These are phyloP conservation scores for Mariannaea elegans DNA, from an alignment of 2,329 filamentous ascomycete species.

Conservation along the genomic window DNA sequence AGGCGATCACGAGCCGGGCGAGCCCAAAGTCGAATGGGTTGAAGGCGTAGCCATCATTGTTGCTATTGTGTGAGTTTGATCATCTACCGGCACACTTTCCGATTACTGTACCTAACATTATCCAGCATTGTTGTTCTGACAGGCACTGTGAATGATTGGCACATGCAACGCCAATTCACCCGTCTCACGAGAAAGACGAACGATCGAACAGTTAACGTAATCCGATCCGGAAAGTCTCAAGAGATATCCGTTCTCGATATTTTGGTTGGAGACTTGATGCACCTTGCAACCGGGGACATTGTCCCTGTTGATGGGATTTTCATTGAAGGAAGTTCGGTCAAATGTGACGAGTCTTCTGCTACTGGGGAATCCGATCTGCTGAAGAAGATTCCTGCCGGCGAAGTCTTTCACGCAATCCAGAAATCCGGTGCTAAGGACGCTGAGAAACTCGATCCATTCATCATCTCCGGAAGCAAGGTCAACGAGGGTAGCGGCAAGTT, in stretches of 20 bases:
- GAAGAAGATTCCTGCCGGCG: constrained; percentile 69
- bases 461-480: constrained; percentile 65
- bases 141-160: constrained; percentile 72
- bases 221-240: constrained; percentile 71
- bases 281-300: constrained; percentile 74
- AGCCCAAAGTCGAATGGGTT: constrained; percentile 71
- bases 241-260: constrained; percentile 73
- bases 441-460: constrained; percentile 70
- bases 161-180: constrained; percentile 73
- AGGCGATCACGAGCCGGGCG: constrained; percentile 51
- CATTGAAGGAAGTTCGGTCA: constrained; percentile 60
- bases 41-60: constrained; percentile 74
- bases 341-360: constrained; percentile 78
- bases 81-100: constrained; percentile 46
- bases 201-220: constrained; percentile 71
- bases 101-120: constrained; percentile 7
- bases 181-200: constrained; percentile 70
- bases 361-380: constrained; percentile 79
- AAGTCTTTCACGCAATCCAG: constrained; percentile 64
- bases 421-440: constrained; percentile 51
- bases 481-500: constrained; percentile 63
- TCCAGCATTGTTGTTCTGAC: constrained; percentile 66
- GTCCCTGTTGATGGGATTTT: constrained; percentile 77
- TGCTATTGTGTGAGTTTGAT: constrained; percentile 60
- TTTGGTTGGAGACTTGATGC: constrained; percentile 74